phyloP scores from a whole-genome alignment of 164 flowering plant species.

The Berberis vulgaris region DNA sequence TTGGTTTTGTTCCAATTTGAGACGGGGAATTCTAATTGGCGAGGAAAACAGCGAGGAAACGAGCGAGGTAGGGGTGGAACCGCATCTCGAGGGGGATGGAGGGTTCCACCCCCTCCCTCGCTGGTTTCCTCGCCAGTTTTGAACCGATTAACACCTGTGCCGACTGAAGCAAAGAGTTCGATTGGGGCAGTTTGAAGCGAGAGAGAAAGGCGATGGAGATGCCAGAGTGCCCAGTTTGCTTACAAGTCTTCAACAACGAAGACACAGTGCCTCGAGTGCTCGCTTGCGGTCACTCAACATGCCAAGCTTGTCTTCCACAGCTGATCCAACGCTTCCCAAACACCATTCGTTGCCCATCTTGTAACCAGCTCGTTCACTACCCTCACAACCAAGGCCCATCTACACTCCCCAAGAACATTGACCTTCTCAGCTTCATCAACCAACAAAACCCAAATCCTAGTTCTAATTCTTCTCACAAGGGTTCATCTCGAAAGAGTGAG shows the following conservation, averaged over 20 bases:
- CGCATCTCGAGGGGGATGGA: too few relatives aligned
- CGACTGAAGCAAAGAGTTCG: too few relatives aligned
- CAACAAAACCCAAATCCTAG: conserved; percentile 13
- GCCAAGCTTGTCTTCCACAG: conserved; percentile 55
- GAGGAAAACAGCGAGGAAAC: too few relatives aligned
- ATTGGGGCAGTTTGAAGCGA: too few relatives aligned
- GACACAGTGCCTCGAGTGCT: conserved; percentile 68
- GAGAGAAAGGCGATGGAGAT: conserved; percentile 18
- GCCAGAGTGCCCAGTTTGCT: conserved; percentile 94
- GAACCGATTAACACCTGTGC: too few relatives aligned
- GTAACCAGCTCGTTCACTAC: conserved; percentile 58
- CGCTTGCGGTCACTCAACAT: conserved; percentile 80
- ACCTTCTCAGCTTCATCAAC: conserved; percentile 53
- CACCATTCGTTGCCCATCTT: conserved; percentile 77
- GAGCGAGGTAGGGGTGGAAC: too few relatives aligned
- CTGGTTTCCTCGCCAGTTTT: too few relatives aligned
- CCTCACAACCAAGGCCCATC: conserved; percentile 49
- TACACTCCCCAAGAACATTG: conserved; percentile 89
- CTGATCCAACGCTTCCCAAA: conserved; percentile 46
- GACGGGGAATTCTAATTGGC: too few relatives aligned
- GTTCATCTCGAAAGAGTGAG: background rate
- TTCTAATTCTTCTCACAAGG: background rate
- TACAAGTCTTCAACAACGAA: conserved; percentile 45
- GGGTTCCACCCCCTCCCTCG: too few relatives aligned
- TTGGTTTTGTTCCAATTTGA: too few relatives aligned